phyloP scores from a whole-genome alignment of 148 eudicot genomes.

The Tetragonia tetragonoides region DNA sequence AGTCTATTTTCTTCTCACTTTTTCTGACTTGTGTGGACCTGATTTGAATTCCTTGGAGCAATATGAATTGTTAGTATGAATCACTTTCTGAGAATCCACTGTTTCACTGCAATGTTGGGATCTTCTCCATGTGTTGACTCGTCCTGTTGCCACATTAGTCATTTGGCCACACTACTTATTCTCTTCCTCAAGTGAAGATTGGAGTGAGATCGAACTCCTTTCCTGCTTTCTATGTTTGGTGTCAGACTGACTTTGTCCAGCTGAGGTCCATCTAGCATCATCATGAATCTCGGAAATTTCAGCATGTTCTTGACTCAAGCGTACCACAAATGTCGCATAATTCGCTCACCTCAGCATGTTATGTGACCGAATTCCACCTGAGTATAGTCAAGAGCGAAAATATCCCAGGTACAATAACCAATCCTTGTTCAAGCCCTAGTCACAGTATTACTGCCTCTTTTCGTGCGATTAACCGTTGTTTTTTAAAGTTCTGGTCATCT shows the following conservation, averaged over 20 bases:
- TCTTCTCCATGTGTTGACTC: slow-evolving; percentile 29
- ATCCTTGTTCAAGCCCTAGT: too few relatives aligned
- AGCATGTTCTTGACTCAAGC: slow-evolving; percentile 8
- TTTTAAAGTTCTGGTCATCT: too few relatives aligned
- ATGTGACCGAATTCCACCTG: too few relatives aligned
- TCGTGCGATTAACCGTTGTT: too few relatives aligned
- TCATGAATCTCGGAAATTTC: slow-evolving; percentile 27
- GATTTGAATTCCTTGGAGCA: background rate
- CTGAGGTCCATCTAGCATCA: slow-evolving; percentile 24
- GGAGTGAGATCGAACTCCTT: slow-evolving; percentile 28
- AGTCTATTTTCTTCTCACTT: too few relatives aligned
- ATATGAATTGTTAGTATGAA: background rate
- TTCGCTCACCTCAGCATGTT: too few relatives aligned
- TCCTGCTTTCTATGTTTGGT: slow-evolving; percentile 29
- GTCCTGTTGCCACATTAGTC: slow-evolving; percentile 21
- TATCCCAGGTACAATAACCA: too few relatives aligned
- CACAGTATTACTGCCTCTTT: too few relatives aligned
- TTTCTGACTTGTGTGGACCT: too few relatives aligned
- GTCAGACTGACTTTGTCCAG: slow-evolving; percentile 26
- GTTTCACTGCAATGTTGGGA: slow-evolving; percentile 28
- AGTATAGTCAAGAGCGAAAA: too few relatives aligned
- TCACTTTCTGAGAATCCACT: slow-evolving; percentile 6
- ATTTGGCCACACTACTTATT: slow-evolving; percentile 27
- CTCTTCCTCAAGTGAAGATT: slow-evolving; percentile 21
- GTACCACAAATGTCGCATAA: too few relatives aligned